Evolutionary conservation across 2,329 filamentous ascomycete genomes (phyloP).

Genomic region (Kalmusia sp.): DNA sequence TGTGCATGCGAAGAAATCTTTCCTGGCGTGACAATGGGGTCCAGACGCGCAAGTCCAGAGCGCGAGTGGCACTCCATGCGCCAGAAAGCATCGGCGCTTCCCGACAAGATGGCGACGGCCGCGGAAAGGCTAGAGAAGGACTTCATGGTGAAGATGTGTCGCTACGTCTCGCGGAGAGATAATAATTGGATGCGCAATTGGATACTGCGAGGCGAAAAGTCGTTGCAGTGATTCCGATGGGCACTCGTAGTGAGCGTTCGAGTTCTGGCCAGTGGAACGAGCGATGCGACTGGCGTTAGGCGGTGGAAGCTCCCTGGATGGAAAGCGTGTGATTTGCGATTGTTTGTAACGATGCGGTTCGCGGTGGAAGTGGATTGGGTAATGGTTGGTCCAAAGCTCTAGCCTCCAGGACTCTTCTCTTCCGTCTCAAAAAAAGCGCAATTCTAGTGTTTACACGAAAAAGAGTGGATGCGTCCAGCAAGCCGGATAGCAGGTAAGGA

Average conservation of each 20-base stretch:
- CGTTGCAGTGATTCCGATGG: not conserved
- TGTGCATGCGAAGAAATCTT: constrained; percentile 39
- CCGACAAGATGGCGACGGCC: constrained; percentile 41
- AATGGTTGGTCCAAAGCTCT: constrained; percentile 20
- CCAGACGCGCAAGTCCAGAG: constrained; percentile 66
- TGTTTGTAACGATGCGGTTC: constrained; percentile 1
- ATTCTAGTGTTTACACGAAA: constrained; percentile 35
- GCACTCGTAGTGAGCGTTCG: not conserved
- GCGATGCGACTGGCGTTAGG: not conserved
- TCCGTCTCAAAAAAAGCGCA: constrained; percentile 14
- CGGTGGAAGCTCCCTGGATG: not conserved
- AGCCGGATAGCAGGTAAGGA: constrained; percentile 31
- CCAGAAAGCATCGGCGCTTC: constrained; percentile 68
- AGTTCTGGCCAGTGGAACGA: not conserved
- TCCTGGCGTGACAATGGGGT: constrained; percentile 46
- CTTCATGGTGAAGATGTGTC: constrained; percentile 33
- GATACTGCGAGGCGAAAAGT: not conserved
- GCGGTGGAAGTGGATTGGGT: constrained; percentile 8
- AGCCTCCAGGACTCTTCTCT: constrained; percentile 34
- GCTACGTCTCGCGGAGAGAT: constrained; percentile 6
- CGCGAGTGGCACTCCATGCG: constrained; percentile 72
- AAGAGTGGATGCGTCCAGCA: constrained; percentile 30
- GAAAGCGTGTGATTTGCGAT: not conserved
- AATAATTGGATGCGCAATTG: not conserved
- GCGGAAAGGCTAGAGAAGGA: constrained; percentile 34